Evolutionary conservation across 306 rosid species (phyloP).

Genomic region (Quercus cerris): DNA sequence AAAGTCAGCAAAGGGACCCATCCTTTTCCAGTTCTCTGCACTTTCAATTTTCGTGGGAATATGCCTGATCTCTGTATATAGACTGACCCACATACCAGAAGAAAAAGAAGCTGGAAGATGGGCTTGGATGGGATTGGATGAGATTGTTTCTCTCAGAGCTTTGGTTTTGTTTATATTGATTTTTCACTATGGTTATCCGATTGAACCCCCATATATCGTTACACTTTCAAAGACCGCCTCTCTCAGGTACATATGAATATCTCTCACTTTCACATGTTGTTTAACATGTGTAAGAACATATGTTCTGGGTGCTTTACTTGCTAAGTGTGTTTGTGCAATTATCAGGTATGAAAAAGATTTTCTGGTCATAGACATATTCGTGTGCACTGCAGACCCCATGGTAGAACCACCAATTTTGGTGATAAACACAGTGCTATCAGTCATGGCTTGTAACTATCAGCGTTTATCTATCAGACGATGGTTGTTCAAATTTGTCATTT

Average conservation of each 20-base stretch:
- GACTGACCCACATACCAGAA: background rate
- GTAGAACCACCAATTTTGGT: background rate
- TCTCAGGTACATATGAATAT: background rate
- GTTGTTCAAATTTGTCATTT: background rate
- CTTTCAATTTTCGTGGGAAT: constrained; percentile 46
- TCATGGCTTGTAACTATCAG: background rate
- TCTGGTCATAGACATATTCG: background rate
- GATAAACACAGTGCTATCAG: background rate
- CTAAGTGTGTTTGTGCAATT: background rate
- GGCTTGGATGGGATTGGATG: background rate
- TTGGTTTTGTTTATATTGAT: no score
- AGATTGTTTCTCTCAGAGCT: no score
- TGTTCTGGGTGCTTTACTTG: background rate
- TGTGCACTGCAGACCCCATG: background rate
- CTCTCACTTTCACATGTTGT: background rate
- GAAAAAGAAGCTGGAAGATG: background rate
- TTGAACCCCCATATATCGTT: background rate
- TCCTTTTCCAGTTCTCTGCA: constrained; percentile 41
- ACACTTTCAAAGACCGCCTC: constrained; percentile 5
- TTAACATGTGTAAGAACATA: no score
- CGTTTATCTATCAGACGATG: background rate
- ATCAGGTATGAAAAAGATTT: background rate
- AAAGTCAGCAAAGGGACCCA: constrained; percentile 22
- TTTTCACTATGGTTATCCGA: background rate
- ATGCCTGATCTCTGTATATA: background rate